phyloP scores from a whole-genome alignment of 371 early-diverging fungal species.

The Mortierella sp. region DNA sequence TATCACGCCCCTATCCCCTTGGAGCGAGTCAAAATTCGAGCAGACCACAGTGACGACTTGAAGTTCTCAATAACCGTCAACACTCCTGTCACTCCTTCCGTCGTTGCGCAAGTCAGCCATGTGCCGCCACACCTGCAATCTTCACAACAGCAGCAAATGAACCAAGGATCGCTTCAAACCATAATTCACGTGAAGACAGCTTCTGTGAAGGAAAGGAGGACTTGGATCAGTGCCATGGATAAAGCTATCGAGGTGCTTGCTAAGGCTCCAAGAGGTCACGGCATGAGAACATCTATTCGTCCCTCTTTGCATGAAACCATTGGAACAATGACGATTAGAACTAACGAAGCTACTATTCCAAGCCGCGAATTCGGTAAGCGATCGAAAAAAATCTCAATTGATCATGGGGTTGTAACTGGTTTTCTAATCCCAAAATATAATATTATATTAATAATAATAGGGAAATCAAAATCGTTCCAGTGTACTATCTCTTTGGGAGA shows the following conservation, averaged over 20 bases:
- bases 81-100: not conserved
- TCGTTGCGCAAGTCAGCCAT: conserved; percentile 5
- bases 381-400: no score
- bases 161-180: conserved; percentile 4
- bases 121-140: conserved; percentile 29
- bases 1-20: conserved; percentile 43
- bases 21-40: conserved; percentile 24
- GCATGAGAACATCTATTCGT: conserved; percentile 50
- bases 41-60: conserved; percentile 25
- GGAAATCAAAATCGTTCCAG: conserved; percentile 36
- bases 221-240: conserved; percentile 27
- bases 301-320: conserved; percentile 40
- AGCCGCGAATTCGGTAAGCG: conserved; percentile 50
- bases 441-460: conserved; percentile 10
- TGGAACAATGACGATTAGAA: conserved; percentile 44
- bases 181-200: conserved; percentile 36
- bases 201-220: conserved; percentile 24
- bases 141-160: conserved; percentile 8
- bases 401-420: no score
- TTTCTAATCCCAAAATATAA: no score
- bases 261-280: conserved; percentile 36
- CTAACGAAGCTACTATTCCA: conserved; percentile 31
- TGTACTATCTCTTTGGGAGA: conserved; percentile 35
- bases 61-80: conserved; percentile 29
- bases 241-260: conserved; percentile 43